A percentile compares a stretch with the other conserved stretches of the same genome.
Conservation (phyloP, 2,329 filamentous ascomycete species). For the Pyrenophora tritici-repentis region DNA sequence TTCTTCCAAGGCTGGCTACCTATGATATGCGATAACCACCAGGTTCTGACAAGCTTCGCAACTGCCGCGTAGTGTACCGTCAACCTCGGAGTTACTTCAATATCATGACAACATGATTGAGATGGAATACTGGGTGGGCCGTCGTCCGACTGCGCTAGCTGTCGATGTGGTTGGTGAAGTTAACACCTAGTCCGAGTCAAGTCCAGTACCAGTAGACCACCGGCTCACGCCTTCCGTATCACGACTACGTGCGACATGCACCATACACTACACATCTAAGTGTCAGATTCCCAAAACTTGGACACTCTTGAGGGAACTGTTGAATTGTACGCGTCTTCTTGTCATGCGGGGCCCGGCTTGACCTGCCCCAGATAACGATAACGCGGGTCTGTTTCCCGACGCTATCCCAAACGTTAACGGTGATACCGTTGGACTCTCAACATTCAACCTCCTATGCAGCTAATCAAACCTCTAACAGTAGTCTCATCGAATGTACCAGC, state of each 20-base stretch:
- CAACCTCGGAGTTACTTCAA: background rate
- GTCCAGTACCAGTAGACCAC: background rate
- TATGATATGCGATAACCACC: background rate
- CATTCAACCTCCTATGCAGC: background rate
- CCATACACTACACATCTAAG: too few relatives aligned
- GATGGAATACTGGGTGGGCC: background rate
- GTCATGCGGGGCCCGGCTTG: background rate
- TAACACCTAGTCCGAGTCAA: background rate
- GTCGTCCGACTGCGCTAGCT: too few relatives aligned
- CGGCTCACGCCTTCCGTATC: background rate
- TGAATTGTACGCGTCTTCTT: background rate
- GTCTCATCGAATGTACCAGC: background rate
- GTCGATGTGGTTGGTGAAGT: too few relatives aligned
- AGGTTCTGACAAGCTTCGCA: background rate
- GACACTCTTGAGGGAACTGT: too few relatives aligned
- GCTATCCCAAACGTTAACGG: background rate
- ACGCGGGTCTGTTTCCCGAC: slow-evolving; percentile 1
- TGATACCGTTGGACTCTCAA: background rate
- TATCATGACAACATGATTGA: background rate
- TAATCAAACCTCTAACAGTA: background rate
- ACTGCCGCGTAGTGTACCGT: background rate
- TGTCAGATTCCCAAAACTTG: too few relatives aligned
- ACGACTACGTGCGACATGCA: background rate
- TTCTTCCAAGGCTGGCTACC: background rate
- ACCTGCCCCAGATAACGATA: background rate